Percentiles rank a stretch among this genome's conserved stretches.
phyloP scores from a whole-genome alignment of 148 eudicot species.

The Rhododendron kiyosumense region DNA sequence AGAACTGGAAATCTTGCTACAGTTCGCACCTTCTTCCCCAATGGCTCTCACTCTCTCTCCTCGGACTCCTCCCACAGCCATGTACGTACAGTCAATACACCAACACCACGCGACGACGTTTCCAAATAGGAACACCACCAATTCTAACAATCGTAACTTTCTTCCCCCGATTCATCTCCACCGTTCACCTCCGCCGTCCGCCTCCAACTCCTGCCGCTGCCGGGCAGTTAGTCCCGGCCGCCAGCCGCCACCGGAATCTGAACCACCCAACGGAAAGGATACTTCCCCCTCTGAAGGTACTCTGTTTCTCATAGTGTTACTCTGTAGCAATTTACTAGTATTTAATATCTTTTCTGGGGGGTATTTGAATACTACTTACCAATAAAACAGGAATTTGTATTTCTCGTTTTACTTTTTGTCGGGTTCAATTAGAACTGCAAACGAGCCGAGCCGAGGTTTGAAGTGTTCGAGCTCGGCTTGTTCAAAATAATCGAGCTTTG shows the following conservation, averaged over 20 bases:
- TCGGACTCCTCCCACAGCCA: background rate
- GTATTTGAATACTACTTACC: background rate
- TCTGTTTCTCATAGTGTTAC: background rate
- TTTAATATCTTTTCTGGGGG: background rate
- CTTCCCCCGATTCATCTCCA: conserved; percentile 7
- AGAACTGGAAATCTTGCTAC: background rate
- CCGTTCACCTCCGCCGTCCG: conserved; percentile 28
- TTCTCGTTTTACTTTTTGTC: background rate
- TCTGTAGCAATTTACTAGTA: background rate
- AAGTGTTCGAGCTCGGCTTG: background rate
- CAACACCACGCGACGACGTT: background rate
- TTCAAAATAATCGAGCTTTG: background rate
- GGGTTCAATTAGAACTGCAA: background rate
- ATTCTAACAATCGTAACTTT: background rate
- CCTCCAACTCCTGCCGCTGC: conserved; percentile 24
- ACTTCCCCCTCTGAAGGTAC: conserved; percentile 31
- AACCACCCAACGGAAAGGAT: background rate
- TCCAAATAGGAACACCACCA: background rate
- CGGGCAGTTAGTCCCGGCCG: conserved; percentile 34
- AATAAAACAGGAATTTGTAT: background rate
- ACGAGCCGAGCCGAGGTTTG: background rate
- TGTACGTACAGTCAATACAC: background rate
- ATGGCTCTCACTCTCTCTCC: background rate
- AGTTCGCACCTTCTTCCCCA: background rate
- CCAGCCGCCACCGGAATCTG: conserved; percentile 39